Evolutionary conservation across 495 filamentous ascomycete species (phyloP).

Genomic region (Mytilinidion resinicola): DNA sequence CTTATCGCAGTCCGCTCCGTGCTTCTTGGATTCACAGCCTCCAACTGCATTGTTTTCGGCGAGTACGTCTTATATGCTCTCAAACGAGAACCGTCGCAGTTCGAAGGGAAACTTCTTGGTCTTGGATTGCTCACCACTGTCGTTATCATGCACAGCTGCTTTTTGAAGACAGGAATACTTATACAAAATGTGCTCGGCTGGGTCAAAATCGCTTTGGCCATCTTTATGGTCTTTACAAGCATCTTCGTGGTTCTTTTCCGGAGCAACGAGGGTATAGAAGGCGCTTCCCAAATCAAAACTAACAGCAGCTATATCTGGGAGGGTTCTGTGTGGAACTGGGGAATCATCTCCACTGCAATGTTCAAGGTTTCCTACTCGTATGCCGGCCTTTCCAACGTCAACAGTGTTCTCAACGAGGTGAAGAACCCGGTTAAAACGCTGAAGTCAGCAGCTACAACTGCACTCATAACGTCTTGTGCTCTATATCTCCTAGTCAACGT

Average conservation of each 20-base stretch:
- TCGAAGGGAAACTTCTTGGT: conserved; percentile 20
- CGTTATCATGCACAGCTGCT: conserved; percentile 30
- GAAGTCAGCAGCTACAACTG: conserved; percentile 3
- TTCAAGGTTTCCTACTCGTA: no score
- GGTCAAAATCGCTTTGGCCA: conserved; percentile 33
- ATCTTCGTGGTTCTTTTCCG: conserved; percentile 28
- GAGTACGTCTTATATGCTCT: conserved; percentile 31
- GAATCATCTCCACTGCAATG: no score
- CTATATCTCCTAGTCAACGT: conserved; percentile 18
- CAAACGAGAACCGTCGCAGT: conserved; percentile 17
- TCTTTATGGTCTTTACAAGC: conserved; percentile 42
- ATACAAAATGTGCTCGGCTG: conserved; percentile 33
- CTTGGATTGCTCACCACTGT: conserved; percentile 27
- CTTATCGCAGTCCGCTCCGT: conserved; percentile 62
- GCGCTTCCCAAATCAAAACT: no score
- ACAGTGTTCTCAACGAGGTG: no score
- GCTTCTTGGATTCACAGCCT: conserved; percentile 60
- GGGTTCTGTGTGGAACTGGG: no score
- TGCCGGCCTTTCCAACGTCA: no score
- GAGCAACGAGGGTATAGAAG: no score
- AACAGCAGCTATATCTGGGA: no score
- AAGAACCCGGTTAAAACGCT: conserved; percentile 11
- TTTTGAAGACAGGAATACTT: conserved; percentile 23
- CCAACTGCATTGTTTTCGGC: conserved; percentile 31
- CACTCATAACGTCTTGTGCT: conserved; percentile 10